A percentile compares a stretch with the other conserved stretches of the same genome.
phyloP scores from a whole-genome alignment of 2,329 filamentous ascomycete genomes.

The Didymosphaeria variabile region DNA sequence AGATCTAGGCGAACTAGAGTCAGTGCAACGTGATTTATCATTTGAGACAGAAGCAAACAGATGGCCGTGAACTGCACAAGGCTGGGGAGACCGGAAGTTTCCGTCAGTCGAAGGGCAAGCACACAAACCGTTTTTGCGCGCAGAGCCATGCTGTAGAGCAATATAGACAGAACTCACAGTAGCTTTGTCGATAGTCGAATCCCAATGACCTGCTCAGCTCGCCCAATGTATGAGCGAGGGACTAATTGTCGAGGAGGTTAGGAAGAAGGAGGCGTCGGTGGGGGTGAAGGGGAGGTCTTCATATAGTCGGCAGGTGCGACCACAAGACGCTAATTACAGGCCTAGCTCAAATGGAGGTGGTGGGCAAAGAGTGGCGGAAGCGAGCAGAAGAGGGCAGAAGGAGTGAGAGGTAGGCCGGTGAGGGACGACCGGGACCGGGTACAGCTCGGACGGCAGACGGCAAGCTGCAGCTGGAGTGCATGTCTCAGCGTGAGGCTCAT shows the following conservation, averaged over 20 bases:
- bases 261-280: not conserved
- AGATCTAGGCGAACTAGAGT: not conserved
- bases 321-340: not conserved
- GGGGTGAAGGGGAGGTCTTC: not conserved
- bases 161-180: slow-evolving; percentile 2
- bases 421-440: not conserved
- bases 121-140: not conserved
- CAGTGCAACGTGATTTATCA: not conserved
- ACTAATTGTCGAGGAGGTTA: not conserved
- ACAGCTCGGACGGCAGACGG: slow-evolving; percentile 5
- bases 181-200: not conserved
- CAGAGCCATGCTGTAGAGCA: not conserved
- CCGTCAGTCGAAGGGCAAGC: not conserved
- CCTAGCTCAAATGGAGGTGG: not conserved
- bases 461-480: slow-evolving; percentile 1
- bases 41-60: not conserved
- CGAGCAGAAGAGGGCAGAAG: not conserved
- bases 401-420: not conserved
- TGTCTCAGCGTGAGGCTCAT: not conserved
- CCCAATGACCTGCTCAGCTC: not conserved
- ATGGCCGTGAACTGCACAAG: not conserved
- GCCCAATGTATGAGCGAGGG: not conserved
- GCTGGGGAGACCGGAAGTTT: not conserved
- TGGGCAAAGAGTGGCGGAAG: not conserved
- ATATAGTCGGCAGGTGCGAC: not conserved